Base-by-base conservation (phyloP, 257 asterid genomes). In the Jacaranda copaia region DNA sequence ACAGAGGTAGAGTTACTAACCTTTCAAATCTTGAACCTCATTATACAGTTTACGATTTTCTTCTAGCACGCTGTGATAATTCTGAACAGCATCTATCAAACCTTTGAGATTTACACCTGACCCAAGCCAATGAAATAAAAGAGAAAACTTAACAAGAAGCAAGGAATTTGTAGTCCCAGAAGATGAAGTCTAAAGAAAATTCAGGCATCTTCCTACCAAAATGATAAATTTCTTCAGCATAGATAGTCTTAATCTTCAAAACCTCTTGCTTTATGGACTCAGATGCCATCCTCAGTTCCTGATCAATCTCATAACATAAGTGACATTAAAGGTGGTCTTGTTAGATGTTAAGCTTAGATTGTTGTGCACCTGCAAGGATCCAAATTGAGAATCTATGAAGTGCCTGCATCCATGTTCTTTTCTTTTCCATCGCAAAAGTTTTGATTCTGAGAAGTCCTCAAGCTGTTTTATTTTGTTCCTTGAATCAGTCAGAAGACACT, bases 21-120 rank as follows among this genome's bases (percentile, higher is more conserved):
- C 99, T 95, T 95, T 95, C 84, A 95, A 88, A 86, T 95, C 99
- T 86, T 95, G 99, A 76, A 95, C 98, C 85, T 95, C 97, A 40
- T 95, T 95, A 86, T 92, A 95, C 77, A 95, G 76, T 83, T 87
- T 95, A 62, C 98, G 88, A 73, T 95, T 95, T 85, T 95, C 98
- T 55, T 89, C 93, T 75, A 92, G 92, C 77, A 95, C 91, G 10
- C 86, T 82, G 74, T 93, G 96, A 81, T 90, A 91, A 83, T 85
- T 91, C 82, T 93, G 97, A 48, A 98, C 97, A 75, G 97, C 97
- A 68, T 91, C 97, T 48, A 89, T 81, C 80, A 93, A 74, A 71
- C 87, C 90, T 75, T 87, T 85, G 76, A 96, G 93, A 80, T 93
- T 92, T 69, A 83, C 72, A 72, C 96, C 98, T 94, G 84, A 65